A percentile compares a stretch with the other conserved stretches of the same genome.
Evolutionary conservation across 805 yeast genomes (phyloP).

Genomic region (Schwanniomyces polymorphus): DNA sequence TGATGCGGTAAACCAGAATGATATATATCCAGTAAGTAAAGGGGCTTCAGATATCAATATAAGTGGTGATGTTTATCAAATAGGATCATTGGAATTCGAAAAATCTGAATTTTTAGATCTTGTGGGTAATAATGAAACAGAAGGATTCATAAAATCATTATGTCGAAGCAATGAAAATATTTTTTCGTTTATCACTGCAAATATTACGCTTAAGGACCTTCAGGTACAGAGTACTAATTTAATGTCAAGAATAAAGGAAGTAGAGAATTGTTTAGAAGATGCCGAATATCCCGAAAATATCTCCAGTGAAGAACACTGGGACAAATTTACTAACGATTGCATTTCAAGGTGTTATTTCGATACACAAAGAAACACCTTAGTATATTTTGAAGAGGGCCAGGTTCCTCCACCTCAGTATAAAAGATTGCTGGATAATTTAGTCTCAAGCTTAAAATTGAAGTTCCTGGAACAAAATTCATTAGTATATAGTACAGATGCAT

Average conservation of each 20-base stretch:
- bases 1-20: not conserved
- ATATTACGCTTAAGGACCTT: conserved; percentile 42
- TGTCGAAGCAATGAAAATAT: conserved; percentile 28
- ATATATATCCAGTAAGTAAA: conserved; percentile 1
- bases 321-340: conserved; percentile 29
- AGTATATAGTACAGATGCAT: conserved; percentile 5
- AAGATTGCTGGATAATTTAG: conserved; percentile 32
- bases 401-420: conserved; percentile 22
- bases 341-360: conserved; percentile 33
- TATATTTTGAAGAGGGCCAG: conserved; percentile 26
- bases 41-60: conserved; percentile 23
- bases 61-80: conserved; percentile 37
- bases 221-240: conserved; percentile 40
- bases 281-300: conserved; percentile 33
- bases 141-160: conserved; percentile 52
- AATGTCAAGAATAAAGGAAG: conserved; percentile 25
- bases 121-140: conserved; percentile 49
- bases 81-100: conserved; percentile 50
- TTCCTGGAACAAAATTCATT: conserved; percentile 18
- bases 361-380: conserved; percentile 27
- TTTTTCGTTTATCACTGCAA: conserved; percentile 41
- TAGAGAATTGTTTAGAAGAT: conserved; percentile 28
- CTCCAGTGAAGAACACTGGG: conserved; percentile 31
- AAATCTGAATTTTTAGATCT: conserved; percentile 48
- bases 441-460: conserved; percentile 29